phyloP scores from a whole-genome alignment of 768 basidiomycete species.

The Cyclocybe cylindracea region DNA sequence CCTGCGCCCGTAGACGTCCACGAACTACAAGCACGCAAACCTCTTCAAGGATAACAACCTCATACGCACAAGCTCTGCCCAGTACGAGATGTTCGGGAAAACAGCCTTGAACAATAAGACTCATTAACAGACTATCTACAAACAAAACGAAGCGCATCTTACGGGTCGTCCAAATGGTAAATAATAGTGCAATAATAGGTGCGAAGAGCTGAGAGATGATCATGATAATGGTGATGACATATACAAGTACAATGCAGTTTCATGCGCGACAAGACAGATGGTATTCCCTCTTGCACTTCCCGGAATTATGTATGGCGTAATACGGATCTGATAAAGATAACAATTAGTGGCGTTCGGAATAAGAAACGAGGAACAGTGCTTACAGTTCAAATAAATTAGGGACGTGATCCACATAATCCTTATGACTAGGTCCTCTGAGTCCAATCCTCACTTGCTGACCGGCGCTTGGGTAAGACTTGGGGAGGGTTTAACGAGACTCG shows the following conservation, averaged over 20 bases:
- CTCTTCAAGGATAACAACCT: no score
- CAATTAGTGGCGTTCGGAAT: neutral
- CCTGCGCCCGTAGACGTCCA: no score
- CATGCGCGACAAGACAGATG: neutral
- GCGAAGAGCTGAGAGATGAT: neutral
- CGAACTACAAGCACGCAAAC: no score
- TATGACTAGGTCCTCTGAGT: conserved; percentile 16
- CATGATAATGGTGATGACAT: conserved; percentile 10
- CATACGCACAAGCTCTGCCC: no score
- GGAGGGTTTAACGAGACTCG: conserved; percentile 13
- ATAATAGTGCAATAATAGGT: conserved; percentile 2
- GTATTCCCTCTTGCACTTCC: conserved; percentile 7
- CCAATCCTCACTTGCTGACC: conserved; percentile 35
- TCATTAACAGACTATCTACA: neutral
- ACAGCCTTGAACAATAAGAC: no score
- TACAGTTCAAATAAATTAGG: conserved; percentile 18
- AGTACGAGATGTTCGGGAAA: no score
- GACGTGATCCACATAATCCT: conserved; percentile 1
- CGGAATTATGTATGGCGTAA: neutral
- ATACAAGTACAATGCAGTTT: conserved; percentile 22
- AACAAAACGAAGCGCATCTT: neutral
- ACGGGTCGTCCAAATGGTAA: neutral
- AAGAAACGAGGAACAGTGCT: neutral
- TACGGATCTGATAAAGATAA: conserved; percentile 2
- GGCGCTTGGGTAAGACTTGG: conserved; percentile 23